These are phyloP conservation scores for Candida gigantensis DNA, from an alignment of 1,139 yeast genomes.

Conservation along the genomic window DNA sequence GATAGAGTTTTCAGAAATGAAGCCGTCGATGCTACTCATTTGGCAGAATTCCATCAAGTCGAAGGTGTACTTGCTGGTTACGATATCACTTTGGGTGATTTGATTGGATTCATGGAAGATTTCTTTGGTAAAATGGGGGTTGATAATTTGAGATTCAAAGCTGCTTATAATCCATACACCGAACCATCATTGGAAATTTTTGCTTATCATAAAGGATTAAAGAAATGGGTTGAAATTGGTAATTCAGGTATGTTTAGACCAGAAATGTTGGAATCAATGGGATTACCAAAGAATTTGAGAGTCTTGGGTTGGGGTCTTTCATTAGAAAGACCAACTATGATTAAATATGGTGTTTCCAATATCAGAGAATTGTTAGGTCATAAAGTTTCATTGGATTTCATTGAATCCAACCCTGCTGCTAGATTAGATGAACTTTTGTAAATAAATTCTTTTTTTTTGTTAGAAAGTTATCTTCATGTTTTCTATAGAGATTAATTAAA, in stretches of 20 bases:
- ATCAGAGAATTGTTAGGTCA: slow-evolving; percentile 95
- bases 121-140: slow-evolving; percentile 98
- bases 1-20: slow-evolving; percentile 99
- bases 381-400: slow-evolving; percentile 88
- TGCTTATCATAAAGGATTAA: slow-evolving; percentile 93
- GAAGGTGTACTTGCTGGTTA: slow-evolving; percentile 99
- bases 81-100: slow-evolving; percentile 90
- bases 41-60: slow-evolving; percentile 99
- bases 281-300: slow-evolving; percentile 89
- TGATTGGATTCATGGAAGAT: slow-evolving; percentile 97
- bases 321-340: slow-evolving; percentile 98
- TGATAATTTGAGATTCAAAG: slow-evolving; percentile 90
- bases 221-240: slow-evolving; percentile 99
- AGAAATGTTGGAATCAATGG: slow-evolving; percentile 98
- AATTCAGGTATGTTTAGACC: slow-evolving; percentile 99
- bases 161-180: slow-evolving; percentile 98
- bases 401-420: slow-evolving; percentile 96
- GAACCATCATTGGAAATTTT: slow-evolving; percentile 98
- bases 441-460: background rate
- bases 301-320: slow-evolving; percentile 98
- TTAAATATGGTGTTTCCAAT: slow-evolving; percentile 92
- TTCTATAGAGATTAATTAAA: too few relatives aligned
- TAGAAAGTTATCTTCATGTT: too few relatives aligned
- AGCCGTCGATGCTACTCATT: slow-evolving; percentile 99
- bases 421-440: slow-evolving; percentile 69